These are phyloP conservation scores for Tremellales sp. DNA, from an alignment of 1,284 basidiomycete genomes.

Conservation along the genomic window DNA sequence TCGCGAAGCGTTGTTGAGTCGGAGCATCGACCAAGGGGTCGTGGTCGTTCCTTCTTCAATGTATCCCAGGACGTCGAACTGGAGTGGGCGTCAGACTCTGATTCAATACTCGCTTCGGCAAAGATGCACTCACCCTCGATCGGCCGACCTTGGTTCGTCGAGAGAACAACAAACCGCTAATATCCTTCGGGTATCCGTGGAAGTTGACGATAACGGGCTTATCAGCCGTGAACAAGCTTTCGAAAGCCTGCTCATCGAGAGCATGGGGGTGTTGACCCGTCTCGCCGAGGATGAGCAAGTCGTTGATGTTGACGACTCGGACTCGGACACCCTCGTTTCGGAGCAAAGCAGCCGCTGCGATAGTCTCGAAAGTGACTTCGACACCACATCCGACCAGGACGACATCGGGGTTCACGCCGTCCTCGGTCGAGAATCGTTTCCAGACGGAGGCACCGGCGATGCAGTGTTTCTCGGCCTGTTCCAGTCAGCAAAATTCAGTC, in stretches of 20 bases:
- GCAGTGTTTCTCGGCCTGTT: conserved; percentile 58
- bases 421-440: conserved; percentile 50
- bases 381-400: conserved; percentile 52
- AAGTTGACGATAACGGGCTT: conserved; percentile 73
- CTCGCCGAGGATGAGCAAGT: conserved; percentile 65
- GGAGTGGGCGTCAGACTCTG: conserved; percentile 1
- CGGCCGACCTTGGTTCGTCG: conserved; percentile 45
- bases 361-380: conserved; percentile 52
- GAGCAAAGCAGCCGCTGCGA: conserved; percentile 66
- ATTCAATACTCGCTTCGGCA: too few species aligned
- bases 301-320: conserved; percentile 72
- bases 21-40: conserved; percentile 53
- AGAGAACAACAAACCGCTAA: conserved; percentile 44
- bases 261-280: conserved; percentile 71
- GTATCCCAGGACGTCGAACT: conserved; percentile 50
- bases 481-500: neutral
- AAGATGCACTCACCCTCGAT: conserved; percentile 22
- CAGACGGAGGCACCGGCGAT: conserved; percentile 60
- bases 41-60: conserved; percentile 52
- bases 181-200: conserved; percentile 58
- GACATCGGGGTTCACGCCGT: conserved; percentile 53
- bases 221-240: conserved; percentile 66
- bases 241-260: conserved; percentile 61
- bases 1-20: conserved; percentile 49
- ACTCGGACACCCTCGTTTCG: conserved; percentile 64